Base-by-base conservation (phyloP, 2,329 filamentous ascomycete species). In the Ophiostoma sp. region DNA sequence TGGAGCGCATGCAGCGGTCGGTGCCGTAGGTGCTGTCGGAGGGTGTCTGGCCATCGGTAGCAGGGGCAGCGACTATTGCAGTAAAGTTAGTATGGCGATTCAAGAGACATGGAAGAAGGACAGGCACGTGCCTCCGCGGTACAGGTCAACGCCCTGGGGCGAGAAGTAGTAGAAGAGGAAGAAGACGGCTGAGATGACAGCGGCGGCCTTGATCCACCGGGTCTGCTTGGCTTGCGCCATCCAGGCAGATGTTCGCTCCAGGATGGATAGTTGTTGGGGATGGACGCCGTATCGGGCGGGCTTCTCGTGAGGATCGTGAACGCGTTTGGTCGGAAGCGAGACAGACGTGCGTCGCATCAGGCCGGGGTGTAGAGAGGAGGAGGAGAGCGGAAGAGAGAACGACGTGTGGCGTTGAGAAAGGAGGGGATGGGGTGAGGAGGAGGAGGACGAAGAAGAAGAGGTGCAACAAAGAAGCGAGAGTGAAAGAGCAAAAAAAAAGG, bases 1-100 rank as follows among this genome's bases (percentile, higher is more conserved):
- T 89, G 60, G 95, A 93, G 78, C 89, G 92, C 72, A 89, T 88
- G 85, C 95, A 99, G 81, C 87, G 90, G 62, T 86, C 84, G 73
- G 91, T 89, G 74, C 86, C 86, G 76, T 89, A 85, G 10, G 88
- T 87, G 35, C 85, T 83, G 76, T 92, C 87, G 68, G 83, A 79
- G 44, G 86, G 83, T 1, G 78, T 77, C 76, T 89, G 87, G 73
- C 86, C 86, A 72, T 81, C 77, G 66, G 68, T 71, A 33, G 70
- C 27, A 10, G 67, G n/a, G 15, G 62, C 66, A 0, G 71, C 36
- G 13, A 65, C 67, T 70, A 23, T 6, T 13, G 15, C 11, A 23
- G 7, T 52, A 27, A 2, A 36, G 57, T 67, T 62, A 67, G 64
- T 23, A 33, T 17, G 13, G n/a, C 7, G 2, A 4, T 31, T 31